Percentiles rank a stretch among this genome's conserved stretches.
Evolutionary conservation across 2,329 filamentous ascomycete species (phyloP).

Genomic region (Rugonectria rugulosa): DNA sequence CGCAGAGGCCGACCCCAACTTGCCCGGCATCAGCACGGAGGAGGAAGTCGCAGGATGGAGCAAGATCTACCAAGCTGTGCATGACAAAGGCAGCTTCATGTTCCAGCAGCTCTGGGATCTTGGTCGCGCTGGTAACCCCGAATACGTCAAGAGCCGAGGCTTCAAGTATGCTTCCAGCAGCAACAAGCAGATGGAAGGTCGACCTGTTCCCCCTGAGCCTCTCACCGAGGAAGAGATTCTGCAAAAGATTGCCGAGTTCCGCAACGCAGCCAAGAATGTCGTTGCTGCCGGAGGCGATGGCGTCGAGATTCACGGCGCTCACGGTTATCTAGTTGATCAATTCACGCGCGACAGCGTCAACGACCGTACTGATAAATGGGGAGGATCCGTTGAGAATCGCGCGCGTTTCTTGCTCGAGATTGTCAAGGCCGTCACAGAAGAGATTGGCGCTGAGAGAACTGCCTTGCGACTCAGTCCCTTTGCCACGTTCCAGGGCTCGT

Average conservation of each 20-base stretch:
- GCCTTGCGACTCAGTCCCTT: slow-evolving; percentile 66
- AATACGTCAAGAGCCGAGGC: slow-evolving; percentile 32
- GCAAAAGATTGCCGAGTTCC: slow-evolving; percentile 67
- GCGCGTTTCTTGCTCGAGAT: slow-evolving; percentile 60
- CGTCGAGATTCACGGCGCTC: slow-evolving; percentile 66
- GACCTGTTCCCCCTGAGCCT: slow-evolving; percentile 16
- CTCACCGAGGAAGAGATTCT: slow-evolving; percentile 73
- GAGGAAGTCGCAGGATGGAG: slow-evolving; percentile 69
- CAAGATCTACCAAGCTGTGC: slow-evolving; percentile 66
- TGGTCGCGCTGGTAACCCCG: slow-evolving; percentile 54
- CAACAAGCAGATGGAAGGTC: slow-evolving; percentile 34
- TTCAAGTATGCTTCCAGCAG: slow-evolving; percentile 39
- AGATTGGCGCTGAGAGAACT: slow-evolving; percentile 57
- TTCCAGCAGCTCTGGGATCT: slow-evolving; percentile 72
- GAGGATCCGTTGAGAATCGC: slow-evolving; percentile 62
- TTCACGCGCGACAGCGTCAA: slow-evolving; percentile 64
- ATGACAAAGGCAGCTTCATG: slow-evolving; percentile 67
- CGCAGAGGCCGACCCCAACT: slow-evolving; percentile 41
- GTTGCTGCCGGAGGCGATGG: slow-evolving; percentile 73
- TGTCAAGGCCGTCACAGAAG: slow-evolving; percentile 49
- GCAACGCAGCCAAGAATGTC: slow-evolving; percentile 61
- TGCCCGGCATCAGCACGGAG: slow-evolving; percentile 65
- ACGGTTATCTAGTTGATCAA: slow-evolving; percentile 71
- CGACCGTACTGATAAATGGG: slow-evolving; percentile 61
- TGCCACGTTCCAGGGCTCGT: slow-evolving; percentile 40